Base-by-base conservation (phyloP, 2,329 filamentous ascomycete genomes). In the Aureobasidium sp. region DNA sequence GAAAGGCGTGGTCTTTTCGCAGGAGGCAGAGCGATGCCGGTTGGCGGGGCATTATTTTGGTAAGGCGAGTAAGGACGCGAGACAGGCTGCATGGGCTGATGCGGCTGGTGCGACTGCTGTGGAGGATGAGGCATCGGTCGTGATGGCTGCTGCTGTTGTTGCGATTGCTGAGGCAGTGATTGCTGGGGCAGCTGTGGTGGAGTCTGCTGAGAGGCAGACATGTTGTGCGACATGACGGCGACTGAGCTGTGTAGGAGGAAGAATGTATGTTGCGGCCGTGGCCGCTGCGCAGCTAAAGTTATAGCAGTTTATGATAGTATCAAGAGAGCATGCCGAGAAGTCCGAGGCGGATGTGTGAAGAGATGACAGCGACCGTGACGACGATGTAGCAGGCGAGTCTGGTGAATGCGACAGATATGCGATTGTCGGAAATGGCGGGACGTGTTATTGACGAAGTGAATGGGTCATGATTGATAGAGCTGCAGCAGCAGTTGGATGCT, bases 1-100 rank as follows among this genome's bases (percentile, higher is more conserved):
- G 87, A 90, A 52, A 89, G 77, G 62, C 85, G 87, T 72, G 83
- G 87, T 72, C 89, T 84, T 77, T 94, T 93, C 63, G 83, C 84
- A 17, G 89, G 86, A 53, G 88, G 88, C 53, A 87, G 83, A 75
- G 87, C 77, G 71, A 76, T 74, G 71, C 73, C 69, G 26, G 81
- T 77, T 55, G 79, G 82, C 48, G 87, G 85, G 27, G 87, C 87
- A 27, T 85, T 81, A 39, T 82, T 81, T 63, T 84, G 86, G 34
- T 83, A 81, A 32, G 70, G 69, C 37, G 69, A 67, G 55, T 68
- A 71, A 24, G 70, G 66, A 17, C 47, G 50, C 27, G 59, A 48
- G 17, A 34, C 41, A 43, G 41, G 51, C 47, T 69, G 68, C 48
- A 67, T 59, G 47, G 66, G 67, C 65, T 70, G 70, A 60, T 57